Conservation (phyloP, 257 asterid genomes). For the Nicotiana benthamiana region DNA sequence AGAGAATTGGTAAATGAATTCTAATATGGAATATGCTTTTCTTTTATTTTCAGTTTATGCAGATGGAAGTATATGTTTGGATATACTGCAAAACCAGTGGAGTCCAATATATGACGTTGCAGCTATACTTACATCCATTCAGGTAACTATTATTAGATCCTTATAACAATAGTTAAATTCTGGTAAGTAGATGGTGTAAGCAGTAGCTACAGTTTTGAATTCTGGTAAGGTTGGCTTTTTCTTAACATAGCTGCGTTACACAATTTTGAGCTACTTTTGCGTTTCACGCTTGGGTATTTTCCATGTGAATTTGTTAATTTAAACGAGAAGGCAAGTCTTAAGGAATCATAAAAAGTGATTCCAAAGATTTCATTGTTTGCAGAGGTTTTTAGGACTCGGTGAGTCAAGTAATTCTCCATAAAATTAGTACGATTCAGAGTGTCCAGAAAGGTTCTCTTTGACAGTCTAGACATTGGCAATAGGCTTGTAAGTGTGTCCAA, state of each 20-base stretch:
- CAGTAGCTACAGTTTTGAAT: neutral
- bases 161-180: neutral
- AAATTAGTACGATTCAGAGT: neutral
- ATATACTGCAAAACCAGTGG: constrained; percentile 96
- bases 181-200: neutral
- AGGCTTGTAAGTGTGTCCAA: neutral
- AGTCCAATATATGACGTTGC: constrained; percentile 95
- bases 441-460: neutral
- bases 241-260: neutral
- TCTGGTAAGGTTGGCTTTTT: neutral
- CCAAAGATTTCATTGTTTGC: neutral
- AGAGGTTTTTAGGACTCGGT: neutral
- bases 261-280: neutral
- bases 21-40: constrained; percentile 2
- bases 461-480: neutral
- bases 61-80: constrained; percentile 92
- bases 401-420: neutral
- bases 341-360: neutral
- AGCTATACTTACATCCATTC: constrained; percentile 83
- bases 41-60: constrained; percentile 58
- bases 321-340: neutral
- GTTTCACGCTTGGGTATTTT: neutral
- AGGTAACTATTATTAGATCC: constrained; percentile 33
- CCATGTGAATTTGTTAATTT: neutral
- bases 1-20: neutral